phyloP scores from a whole-genome alignment of 441 rosid species.

The Adansonia grandidieri region DNA sequence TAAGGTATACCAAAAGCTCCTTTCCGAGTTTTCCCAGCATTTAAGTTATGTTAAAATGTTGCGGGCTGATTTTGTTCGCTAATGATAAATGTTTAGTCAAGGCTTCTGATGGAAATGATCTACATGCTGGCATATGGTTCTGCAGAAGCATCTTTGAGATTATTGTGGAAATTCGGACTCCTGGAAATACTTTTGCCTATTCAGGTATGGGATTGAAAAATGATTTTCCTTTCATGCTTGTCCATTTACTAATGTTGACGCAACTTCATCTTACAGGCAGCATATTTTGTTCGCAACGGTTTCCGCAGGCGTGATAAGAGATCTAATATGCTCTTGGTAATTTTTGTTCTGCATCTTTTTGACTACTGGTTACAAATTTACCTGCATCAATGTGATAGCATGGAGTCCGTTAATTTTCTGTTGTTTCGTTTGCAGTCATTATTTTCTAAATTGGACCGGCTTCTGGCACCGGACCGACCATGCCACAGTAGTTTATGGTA shows the following conservation, averaged over 20 bases:
- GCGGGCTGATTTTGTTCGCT: conserved; percentile 25
- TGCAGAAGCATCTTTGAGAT: conserved; percentile 85
- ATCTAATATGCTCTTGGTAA: conserved; percentile 67
- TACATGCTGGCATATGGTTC: conserved; percentile 96
- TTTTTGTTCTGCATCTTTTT: conserved; percentile 11
- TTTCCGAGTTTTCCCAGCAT: conserved; percentile 18
- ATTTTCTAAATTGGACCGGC: conserved; percentile 69
- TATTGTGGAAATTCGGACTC: conserved; percentile 82
- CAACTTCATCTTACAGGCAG: conserved; percentile 48
- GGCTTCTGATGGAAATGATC: conserved; percentile 92
- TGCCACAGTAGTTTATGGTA: conserved; percentile 91
- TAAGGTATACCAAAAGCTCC: conserved; percentile 53
- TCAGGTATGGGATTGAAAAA: conserved; percentile 46
- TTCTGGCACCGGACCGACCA: conserved; percentile 80
- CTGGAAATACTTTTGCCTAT: conserved; percentile 79
- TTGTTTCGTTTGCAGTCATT: conserved; percentile 60
- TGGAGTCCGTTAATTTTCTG: not conserved
- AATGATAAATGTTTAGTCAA: conserved; percentile 52
- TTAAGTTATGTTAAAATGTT: conserved; percentile 22
- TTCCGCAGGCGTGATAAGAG: conserved; percentile 68
- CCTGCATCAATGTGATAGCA: not conserved
- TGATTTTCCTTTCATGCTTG: conserved; percentile 27
- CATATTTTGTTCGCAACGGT: conserved; percentile 59
- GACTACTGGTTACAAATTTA: not conserved
- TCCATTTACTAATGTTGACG: not conserved